Base-by-base conservation (phyloP, 148 eudicot genomes). In the Fagopyrum tataricum region DNA sequence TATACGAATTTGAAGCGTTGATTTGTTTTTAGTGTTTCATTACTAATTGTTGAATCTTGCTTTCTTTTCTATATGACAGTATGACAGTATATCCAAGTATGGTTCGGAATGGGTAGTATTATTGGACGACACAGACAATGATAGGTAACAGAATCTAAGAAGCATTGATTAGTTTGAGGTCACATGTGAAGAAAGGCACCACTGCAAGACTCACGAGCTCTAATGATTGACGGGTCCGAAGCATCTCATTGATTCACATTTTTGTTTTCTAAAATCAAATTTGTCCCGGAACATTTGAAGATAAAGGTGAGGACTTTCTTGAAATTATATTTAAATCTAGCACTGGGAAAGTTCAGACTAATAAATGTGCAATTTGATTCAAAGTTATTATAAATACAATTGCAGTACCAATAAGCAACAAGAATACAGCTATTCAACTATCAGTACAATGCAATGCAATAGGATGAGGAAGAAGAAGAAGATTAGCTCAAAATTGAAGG, bases 141-240 rank as follows among this genome's bases (percentile, higher is more conserved):
- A 69, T 21, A 18, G 43, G n/a, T 66, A 26, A 31, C 5, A 26
- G 41, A 37, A 42, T n/a, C 20, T n/a, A 44, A 43, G 72, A n/a
- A 44, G 7, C 51, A 26, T 62, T 62, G 68, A 62, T 13, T 31
- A 62, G 18, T 6, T 62, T 62, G 68, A 62, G 68, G 68, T 18
- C 41, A 62, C 68, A 62, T 62, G 68, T 62, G 68, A 62, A 62
- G 18, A 26, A 62, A 31, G 68, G 68, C 18, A 13, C 42, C 68
- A 62, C 68, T 42, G 43, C 7, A 62, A 0, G 18, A 62, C 42
- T 62, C 68, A 62, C 68, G 68, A 31, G 68, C 42, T 10, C 6
- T 31, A 31, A 62, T 62, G 18, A 62, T 62, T 62, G 42, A 62
- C 68, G 66, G 37, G 66, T 13, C 66, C 11, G 66, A 9, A 62